Percentiles rank a stretch among this genome's conserved stretches.
These are phyloP conservation scores for Boletus fagicola DNA, from an alignment of 768 basidiomycete species.

Conservation along the genomic window DNA sequence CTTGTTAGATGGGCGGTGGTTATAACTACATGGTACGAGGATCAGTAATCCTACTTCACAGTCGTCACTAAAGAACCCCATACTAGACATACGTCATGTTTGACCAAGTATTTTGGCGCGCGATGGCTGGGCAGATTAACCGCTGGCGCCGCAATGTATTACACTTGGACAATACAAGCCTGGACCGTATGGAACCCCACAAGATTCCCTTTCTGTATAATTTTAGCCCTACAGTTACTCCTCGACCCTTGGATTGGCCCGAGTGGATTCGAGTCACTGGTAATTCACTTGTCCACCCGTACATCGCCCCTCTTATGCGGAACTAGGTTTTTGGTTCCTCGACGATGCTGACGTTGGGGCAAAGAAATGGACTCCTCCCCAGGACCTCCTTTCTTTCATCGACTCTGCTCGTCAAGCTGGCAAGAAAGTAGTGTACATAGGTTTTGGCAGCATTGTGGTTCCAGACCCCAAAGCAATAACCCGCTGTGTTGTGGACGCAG, in stretches of 20 bases:
- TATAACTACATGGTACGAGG: slow-evolving; percentile 93
- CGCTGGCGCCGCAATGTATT: slow-evolving; percentile 83
- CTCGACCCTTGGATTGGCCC: slow-evolving; percentile 96
- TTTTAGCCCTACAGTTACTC: slow-evolving; percentile 88
- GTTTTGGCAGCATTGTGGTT: slow-evolving; percentile 96
- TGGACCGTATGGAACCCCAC: slow-evolving; percentile 96
- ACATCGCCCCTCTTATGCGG: slow-evolving; percentile 6
- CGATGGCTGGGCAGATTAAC: slow-evolving; percentile 91
- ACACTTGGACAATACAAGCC: slow-evolving; percentile 72
- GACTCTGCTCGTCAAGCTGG: slow-evolving; percentile 66
- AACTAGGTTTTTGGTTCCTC: slow-evolving; percentile 92
- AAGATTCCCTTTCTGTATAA: slow-evolving; percentile 98
- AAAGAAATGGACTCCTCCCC: slow-evolving; percentile 87
- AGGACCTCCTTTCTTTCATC: slow-evolving; percentile 79
- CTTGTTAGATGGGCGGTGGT: slow-evolving; percentile 80
- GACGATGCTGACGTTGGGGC: slow-evolving; percentile 87
- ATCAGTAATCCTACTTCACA: neutral
- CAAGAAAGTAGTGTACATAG: slow-evolving; percentile 96
- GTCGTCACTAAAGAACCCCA: slow-evolving; percentile 1
- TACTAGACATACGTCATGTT: slow-evolving; percentile 90
- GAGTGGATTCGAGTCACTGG: slow-evolving; percentile 97
- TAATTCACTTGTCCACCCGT: slow-evolving; percentile 29
- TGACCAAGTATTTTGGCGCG: slow-evolving; percentile 97
- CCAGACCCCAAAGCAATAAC: slow-evolving; percentile 94
- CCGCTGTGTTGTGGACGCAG: slow-evolving; percentile 83